Evolutionary conservation across 2,329 filamentous ascomycete genomes (phyloP).

Genomic region (Colletotrichum sp.): DNA sequence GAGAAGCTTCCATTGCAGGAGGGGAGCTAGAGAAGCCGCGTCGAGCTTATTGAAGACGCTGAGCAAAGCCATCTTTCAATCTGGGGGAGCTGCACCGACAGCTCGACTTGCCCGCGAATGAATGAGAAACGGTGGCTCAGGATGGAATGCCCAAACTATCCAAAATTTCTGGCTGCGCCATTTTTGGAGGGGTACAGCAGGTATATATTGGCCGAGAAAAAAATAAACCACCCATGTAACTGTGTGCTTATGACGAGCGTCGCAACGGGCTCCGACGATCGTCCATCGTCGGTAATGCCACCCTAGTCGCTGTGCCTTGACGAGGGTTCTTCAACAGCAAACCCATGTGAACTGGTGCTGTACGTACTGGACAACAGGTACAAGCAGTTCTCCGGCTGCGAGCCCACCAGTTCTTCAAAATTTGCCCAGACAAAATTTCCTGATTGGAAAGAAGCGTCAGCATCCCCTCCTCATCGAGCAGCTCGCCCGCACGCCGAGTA

Average conservation of each 20-base stretch:
- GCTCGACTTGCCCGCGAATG: background rate
- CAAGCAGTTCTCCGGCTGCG: background rate
- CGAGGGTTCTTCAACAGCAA: background rate
- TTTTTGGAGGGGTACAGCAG: background rate
- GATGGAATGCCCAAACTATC: background rate
- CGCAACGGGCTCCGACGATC: background rate
- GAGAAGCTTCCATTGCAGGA: constrained; percentile 6
- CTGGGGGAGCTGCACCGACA: background rate
- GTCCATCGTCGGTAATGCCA: background rate
- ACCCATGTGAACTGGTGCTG: background rate
- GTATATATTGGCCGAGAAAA: background rate
- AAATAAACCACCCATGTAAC: background rate
- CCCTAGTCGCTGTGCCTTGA: background rate
- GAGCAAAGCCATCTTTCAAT: background rate
- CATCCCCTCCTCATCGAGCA: background rate
- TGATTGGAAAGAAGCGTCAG: background rate
- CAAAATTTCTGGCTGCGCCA: background rate
- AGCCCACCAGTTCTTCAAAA: background rate
- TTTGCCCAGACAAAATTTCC: background rate
- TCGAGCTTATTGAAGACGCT: background rate
- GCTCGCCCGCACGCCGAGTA: background rate
- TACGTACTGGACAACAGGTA: background rate
- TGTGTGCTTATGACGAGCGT: background rate
- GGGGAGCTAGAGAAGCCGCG: background rate
- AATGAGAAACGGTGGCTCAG: background rate